A percentile compares a stretch with the other conserved stretches of the same genome.
These are phyloP conservation scores for Cyclostephanos invisitatus DNA, from an alignment of 108 stramenopile genomes.

Conservation along the genomic window DNA sequence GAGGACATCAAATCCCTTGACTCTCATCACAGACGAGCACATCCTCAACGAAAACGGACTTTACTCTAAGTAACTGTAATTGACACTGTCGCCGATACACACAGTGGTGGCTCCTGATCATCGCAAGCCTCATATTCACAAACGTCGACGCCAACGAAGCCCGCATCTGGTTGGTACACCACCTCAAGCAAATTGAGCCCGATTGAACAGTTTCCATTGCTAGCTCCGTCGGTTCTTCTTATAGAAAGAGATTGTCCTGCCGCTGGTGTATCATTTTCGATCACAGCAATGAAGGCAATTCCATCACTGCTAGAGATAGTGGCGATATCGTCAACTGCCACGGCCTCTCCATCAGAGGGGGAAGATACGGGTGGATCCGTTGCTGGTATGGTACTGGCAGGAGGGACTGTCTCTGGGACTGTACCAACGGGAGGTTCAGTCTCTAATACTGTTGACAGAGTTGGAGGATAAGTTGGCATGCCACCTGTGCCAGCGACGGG, in stretches of 20 bases:
- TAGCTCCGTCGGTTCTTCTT: conserved; percentile 1
- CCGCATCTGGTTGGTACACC: conserved; percentile 18
- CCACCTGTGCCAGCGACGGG: background rate
- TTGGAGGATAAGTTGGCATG: background rate
- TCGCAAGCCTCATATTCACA: conserved; percentile 30
- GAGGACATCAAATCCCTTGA: no score
- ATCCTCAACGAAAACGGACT: background rate
- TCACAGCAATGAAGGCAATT: conserved; percentile 19
- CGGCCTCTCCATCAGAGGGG: background rate
- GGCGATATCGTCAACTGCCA: conserved; percentile 13
- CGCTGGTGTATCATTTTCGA: conserved; percentile 14
- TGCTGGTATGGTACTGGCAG: background rate
- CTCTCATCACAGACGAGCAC: no score
- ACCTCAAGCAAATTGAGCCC: conserved; percentile 11
- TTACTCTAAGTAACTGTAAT: conserved; percentile 6
- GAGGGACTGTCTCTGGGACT: background rate
- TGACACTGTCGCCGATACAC: conserved; percentile 16
- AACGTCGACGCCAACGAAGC: conserved; percentile 14
- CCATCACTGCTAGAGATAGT: background rate
- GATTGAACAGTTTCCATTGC: conserved; percentile 19
- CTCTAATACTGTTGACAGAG: background rate
- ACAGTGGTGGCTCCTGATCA: background rate
- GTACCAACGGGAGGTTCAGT: background rate
- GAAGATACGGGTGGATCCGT: background rate
- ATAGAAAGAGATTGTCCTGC: conserved; percentile 7